A percentile compares a stretch with the other conserved stretches of the same genome.
Evolutionary conservation across 2,329 filamentous ascomycete species (phyloP).

Genomic region (Aspergillus hortae): DNA sequence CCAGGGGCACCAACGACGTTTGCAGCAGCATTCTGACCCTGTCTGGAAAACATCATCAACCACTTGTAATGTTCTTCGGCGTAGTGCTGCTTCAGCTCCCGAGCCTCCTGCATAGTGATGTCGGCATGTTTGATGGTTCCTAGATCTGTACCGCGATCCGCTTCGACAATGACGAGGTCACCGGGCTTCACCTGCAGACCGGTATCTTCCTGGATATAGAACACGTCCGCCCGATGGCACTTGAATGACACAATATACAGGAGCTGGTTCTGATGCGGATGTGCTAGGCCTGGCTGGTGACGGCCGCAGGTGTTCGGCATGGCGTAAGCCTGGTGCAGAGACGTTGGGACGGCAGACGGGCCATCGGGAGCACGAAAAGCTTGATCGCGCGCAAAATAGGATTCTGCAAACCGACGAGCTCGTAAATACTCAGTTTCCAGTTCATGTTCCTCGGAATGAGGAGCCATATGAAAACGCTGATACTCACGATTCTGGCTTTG

Average conservation of each 20-base stretch:
- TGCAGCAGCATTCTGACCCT: slow-evolving; percentile 49
- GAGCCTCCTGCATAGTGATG: slow-evolving; percentile 81
- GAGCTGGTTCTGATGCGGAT: slow-evolving; percentile 40
- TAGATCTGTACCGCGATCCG: slow-evolving; percentile 91
- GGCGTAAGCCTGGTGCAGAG: slow-evolving; percentile 38
- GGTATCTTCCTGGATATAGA: slow-evolving; percentile 94
- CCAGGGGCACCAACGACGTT: slow-evolving; percentile 46
- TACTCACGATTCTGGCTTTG: slow-evolving; percentile 44
- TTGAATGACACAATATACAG: slow-evolving; percentile 91
- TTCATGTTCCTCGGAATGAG: slow-evolving; percentile 26
- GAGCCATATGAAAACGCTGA: slow-evolving; percentile 32
- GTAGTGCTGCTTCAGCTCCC: slow-evolving; percentile 85
- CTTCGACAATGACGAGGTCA: slow-evolving; percentile 95
- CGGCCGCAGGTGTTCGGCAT: slow-evolving; percentile 37
- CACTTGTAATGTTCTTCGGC: slow-evolving; percentile 96
- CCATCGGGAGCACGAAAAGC: slow-evolving; percentile 32
- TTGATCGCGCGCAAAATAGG: slow-evolving; percentile 43
- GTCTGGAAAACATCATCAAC: slow-evolving; percentile 97
- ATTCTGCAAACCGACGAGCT: slow-evolving; percentile 38
- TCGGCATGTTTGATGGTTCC: slow-evolving; percentile 88
- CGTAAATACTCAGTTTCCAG: slow-evolving; percentile 38
- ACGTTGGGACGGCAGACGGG: slow-evolving; percentile 31
- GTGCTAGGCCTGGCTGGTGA: slow-evolving; percentile 33
- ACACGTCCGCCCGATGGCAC: slow-evolving; percentile 89
- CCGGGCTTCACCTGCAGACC: slow-evolving; percentile 86